phyloP scores from a whole-genome alignment of 2,329 filamentous ascomycete species.

The Ophiostoma ips region DNA sequence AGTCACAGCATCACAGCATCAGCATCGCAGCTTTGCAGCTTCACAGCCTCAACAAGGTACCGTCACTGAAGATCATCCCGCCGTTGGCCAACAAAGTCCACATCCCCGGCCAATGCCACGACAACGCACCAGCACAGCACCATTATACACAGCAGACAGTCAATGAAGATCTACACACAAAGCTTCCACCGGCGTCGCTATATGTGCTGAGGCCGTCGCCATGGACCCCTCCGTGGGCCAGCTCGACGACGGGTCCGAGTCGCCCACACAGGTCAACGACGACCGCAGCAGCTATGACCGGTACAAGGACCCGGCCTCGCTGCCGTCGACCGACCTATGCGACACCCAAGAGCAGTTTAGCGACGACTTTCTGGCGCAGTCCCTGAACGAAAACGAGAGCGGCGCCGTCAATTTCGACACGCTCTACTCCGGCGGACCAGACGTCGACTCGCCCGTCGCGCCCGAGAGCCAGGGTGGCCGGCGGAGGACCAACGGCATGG shows the following conservation, averaged over 20 bases:
- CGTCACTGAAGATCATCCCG: no score
- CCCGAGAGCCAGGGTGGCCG: slow-evolving; percentile 1
- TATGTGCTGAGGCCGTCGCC: background rate
- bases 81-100: no score
- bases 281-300: slow-evolving; percentile 43
- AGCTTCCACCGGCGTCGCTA: background rate
- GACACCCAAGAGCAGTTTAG: slow-evolving; percentile 11
- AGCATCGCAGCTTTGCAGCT: background rate
- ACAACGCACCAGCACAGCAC: background rate
- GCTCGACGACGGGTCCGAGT: slow-evolving; percentile 27
- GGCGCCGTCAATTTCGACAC: slow-evolving; percentile 34
- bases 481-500: background rate
- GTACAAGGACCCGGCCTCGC: slow-evolving; percentile 17
- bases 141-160: background rate
- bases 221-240: slow-evolving; percentile 6
- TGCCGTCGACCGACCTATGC: slow-evolving; percentile 8
- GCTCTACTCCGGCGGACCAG: slow-evolving; percentile 22
- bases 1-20: no score
- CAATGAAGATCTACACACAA: background rate
- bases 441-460: slow-evolving; percentile 21
- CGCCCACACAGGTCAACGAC: slow-evolving; percentile 42
- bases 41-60: no score
- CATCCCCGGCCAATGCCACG: background rate
- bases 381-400: slow-evolving; percentile 32
- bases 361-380: slow-evolving; percentile 16